phyloP scores from a whole-genome alignment of 139 green algal species.

The Chlorella sp. region DNA sequence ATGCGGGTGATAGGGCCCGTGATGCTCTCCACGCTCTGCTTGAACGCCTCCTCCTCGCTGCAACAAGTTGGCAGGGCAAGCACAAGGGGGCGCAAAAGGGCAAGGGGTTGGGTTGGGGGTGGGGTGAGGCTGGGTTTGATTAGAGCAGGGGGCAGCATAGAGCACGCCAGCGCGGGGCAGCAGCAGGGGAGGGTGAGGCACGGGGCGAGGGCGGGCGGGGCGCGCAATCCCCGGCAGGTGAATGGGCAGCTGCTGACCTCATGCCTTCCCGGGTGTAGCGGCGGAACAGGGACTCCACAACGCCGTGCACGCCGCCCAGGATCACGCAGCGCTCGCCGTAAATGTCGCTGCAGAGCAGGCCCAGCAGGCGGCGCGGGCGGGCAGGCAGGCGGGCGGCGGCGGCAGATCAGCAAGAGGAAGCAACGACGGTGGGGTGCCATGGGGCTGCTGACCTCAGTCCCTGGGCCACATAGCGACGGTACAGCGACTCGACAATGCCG shows the following conservation, averaged over 20 bases:
- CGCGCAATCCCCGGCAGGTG: neutral
- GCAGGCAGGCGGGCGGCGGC: neutral
- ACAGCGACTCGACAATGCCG: conserved; percentile 97
- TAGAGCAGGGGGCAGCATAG: neutral
- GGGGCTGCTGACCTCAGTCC: conserved; percentile 69
- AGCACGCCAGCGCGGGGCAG: too few species aligned
- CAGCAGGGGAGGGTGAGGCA: neutral
- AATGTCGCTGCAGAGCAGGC: conserved; percentile 83
- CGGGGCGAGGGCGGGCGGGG: neutral
- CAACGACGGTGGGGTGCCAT: too few species aligned
- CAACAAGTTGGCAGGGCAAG: neutral
- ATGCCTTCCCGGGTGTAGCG: conserved; percentile 88
- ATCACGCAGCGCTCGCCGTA: conserved; percentile 98
- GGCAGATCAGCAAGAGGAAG: neutral
- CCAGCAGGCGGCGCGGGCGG: neutral
- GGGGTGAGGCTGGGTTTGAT: neutral
- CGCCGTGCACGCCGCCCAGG: conserved; percentile 98
- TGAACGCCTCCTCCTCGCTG: conserved; percentile 95
- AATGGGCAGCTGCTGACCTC: conserved; percentile 67
- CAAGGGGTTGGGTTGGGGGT: neutral
- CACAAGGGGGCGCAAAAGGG: neutral
- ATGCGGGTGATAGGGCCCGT: conserved; percentile 94
- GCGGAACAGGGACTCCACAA: conserved; percentile 97
- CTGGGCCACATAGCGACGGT: conserved; percentile 86
- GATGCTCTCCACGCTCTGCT: conserved; percentile 97